These are phyloP conservation scores for Suhomyces yuchorum DNA, from an alignment of 1,139 yeast genomes.

Conservation along the genomic window DNA sequence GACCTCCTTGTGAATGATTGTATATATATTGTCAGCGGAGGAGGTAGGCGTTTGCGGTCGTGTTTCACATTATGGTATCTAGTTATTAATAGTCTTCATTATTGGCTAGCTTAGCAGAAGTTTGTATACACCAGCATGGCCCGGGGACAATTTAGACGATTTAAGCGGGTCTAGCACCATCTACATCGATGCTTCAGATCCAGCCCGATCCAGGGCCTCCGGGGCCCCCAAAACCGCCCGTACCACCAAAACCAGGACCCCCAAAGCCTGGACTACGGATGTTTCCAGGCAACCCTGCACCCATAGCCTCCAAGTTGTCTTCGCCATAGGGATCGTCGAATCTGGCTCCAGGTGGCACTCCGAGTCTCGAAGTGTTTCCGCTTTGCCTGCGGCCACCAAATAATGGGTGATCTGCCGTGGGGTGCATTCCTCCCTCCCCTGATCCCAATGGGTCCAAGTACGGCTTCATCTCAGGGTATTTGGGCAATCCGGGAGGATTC, in stretches of 20 bases:
- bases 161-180: too few species aligned
- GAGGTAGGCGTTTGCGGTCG: too few species aligned
- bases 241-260: constrained; percentile 9
- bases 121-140: too few species aligned
- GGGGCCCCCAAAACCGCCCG: constrained; percentile 12
- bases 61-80: too few species aligned
- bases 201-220: constrained; percentile 10
- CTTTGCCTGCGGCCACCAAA: constrained; percentile 33
- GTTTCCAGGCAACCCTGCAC: constrained; percentile 51
- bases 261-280: constrained; percentile 26
- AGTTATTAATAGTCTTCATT: too few species aligned
- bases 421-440: constrained; percentile 56
- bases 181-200: too few species aligned
- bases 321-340: constrained; percentile 56
- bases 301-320: constrained; percentile 45
- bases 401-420: constrained; percentile 52
- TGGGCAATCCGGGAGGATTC: constrained; percentile 50
- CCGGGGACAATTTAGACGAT: too few species aligned
- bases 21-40: too few species aligned
- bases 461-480: constrained; percentile 46
- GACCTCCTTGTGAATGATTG: too few species aligned
- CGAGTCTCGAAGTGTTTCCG: constrained; percentile 29
- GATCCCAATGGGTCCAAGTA: constrained; percentile 37
- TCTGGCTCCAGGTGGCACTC: constrained; percentile 55
- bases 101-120: too few species aligned